These are phyloP conservation scores for Aspergillus sp. DNA, from an alignment of 2,329 filamentous ascomycete species.

Conservation along the genomic window DNA sequence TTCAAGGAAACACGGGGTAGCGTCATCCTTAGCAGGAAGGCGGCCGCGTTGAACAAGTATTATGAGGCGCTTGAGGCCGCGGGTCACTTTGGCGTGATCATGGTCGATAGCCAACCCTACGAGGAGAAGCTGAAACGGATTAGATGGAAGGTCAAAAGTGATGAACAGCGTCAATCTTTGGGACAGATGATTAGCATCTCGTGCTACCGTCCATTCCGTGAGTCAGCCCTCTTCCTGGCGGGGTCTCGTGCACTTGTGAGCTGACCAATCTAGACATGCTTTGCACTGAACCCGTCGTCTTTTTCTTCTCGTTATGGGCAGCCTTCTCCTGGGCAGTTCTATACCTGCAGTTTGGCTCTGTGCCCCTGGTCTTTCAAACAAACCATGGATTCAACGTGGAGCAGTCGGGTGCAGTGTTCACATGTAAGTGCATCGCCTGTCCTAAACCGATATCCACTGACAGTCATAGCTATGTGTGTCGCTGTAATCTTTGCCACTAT, in stretches of 20 bases:
- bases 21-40: constrained; percentile 75
- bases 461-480: constrained; percentile 60
- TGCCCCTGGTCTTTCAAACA: constrained; percentile 71
- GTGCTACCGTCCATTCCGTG: constrained; percentile 70
- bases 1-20: constrained; percentile 81
- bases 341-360: constrained; percentile 77
- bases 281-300: constrained; percentile 61
- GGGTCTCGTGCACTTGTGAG: not conserved
- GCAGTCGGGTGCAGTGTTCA: constrained; percentile 69
- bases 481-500: constrained; percentile 65
- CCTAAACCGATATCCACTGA: constrained; percentile 4
- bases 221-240: constrained; percentile 19
- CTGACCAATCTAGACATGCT: constrained; percentile 47
- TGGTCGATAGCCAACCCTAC: constrained; percentile 31
- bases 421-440: constrained; percentile 29
- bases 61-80: constrained; percentile 69
- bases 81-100: constrained; percentile 58
- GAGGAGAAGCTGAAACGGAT: constrained; percentile 52
- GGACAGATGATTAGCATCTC: constrained; percentile 69
- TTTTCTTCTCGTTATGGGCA: constrained; percentile 82
- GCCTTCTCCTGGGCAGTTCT: constrained; percentile 86
- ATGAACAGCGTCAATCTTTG: constrained; percentile 71
- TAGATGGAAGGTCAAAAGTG: constrained; percentile 75
- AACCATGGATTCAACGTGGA: constrained; percentile 67
- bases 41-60: constrained; percentile 70